Base-by-base conservation (phyloP, 257 asterid genomes). In the Apocynum venetum region DNA sequence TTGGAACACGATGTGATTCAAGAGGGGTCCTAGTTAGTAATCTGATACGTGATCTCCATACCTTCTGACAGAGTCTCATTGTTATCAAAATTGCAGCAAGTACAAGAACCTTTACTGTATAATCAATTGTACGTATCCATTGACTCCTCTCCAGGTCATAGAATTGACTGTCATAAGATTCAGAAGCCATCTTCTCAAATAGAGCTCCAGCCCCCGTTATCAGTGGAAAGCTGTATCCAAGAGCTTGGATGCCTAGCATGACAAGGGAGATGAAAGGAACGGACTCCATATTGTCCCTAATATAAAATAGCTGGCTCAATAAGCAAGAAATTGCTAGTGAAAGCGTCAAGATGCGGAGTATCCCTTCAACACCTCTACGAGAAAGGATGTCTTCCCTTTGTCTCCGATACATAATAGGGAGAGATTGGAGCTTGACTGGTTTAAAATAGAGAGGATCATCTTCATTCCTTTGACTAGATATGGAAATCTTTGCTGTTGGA, bases 311-410 rank as follows among this genome's bases (percentile, higher is more conserved):
- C 78, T 93, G 90, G 86, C 92, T 86, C 82, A 85, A 61, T 80
- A 93, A 84, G 88, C 89, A 92, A 75, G 88, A 83, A 68, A 93
- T 87, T 31, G 96, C 90, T 76, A 87, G 4, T 0, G 98, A 88
- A 78, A 89, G 95, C 0, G 97, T 84, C 80, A 82, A 68, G 35
- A 89, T 78, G 35, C 89, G 91, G 53, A 93, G 95, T 61, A 87
- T 84, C 66, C 94, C 95, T 83, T 93, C 98, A 72, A 90, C 81
- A 0, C 92, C 92, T 81, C 96, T 86, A n/a, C 91, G 93, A 0
- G 97, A 90, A 61, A 93, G 94, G 76, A 93, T 93, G 68, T 91
- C 91, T 79, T 91, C 96, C n/a, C 97, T 86, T 69, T 93, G 97
- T 85, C 80, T 89, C 78, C 96, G 78, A 19, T 93, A 93, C 94